Base-by-base conservation (phyloP, 2,329 filamentous ascomycete species). In the Xylaria polymorpha region DNA sequence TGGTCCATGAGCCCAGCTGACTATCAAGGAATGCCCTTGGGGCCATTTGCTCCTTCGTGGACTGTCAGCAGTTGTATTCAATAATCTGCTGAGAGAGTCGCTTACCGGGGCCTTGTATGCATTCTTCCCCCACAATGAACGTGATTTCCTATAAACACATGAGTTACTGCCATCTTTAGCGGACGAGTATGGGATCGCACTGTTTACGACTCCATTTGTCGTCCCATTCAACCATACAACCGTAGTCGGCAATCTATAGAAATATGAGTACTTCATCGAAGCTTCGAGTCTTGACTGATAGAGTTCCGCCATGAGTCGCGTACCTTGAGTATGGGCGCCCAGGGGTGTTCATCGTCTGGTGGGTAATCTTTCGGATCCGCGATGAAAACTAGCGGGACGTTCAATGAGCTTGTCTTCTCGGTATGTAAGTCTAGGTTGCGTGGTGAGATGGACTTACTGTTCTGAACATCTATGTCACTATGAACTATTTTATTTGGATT, bases 191-290 rank as follows among this genome's bases (percentile, higher is more conserved):
- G 25, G 7, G 10, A 57, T n/a, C 53, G n/a, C 51, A 71, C 68
- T 20, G 29, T 9, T 14, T 0, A 20, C 20, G 0, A n/a, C 1
- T 8, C 68, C 68, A 71, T 0, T 10, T 1, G n/a, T 66, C 37
- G 22, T 61, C 20, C 68, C 68, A 71, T 15, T 59, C 22, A 35
- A 60, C n/a, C 68, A 68, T 71, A 29, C 61, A 68, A 4, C 68
- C 68, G 29, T 71, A 71, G 35, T 71, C 68, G 10, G 53, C 68
- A 57, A 71, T 68, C 68, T 71, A n/a, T n/a, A 29, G 1, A 43
- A 12, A 48, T 8, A 60, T 67, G 15, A 66, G 53, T 41, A 62
- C 22, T 12, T 3, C 7, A 7, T 14, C 8, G 9, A 32, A 44
- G 8, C 37, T 25, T 25, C n/a, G 3, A 48, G 4, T 15, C 1